Evolutionary conservation across 164 flowering plant genomes (phyloP), one percentile per base, ranked within the genome.

Genomic region (Chimonanthus salicifolius): DNA sequence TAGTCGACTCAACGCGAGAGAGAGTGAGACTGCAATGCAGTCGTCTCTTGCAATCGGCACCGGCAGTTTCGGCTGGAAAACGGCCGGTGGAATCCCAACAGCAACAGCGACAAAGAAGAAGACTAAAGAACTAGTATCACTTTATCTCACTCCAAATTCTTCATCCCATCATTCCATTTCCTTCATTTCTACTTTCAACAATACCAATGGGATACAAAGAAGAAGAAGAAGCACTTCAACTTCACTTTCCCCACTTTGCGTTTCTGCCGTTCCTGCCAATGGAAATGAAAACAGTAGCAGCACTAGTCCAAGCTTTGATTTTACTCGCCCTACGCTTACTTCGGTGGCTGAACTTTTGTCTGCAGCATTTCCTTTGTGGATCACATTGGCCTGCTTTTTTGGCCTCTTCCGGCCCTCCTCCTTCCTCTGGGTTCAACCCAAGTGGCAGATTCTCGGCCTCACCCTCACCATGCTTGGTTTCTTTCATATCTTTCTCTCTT

Each of bases 311-410:
- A 8, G 13, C 8, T 48, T 44, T 16, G 9, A 9, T 58, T 48
- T 60, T 46, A 13, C 20, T 6, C 46, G 72, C 33, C 33, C 33
- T 33, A 33, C 33, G 74, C 9, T 72, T 11, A 45, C 64, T 15
- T 43, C 70, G 21, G 33, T 45, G 49, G 68, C 91, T 2, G 93
- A 94, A 69, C 83, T 75, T 4, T 47, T 89, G 6, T 92, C 94
- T 4, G 86, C 88, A 3, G 89, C 86, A 18, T 89, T 92, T 81
- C 97, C 96, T 1, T 11, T 94, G 33, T 94, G 97, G 95, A 94
- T 94, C 1, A 87, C 95, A 3, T 66, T 89, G 72, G 95, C 91
- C 0, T 94, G 95, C 79, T 62, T 90, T 13, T 49, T 87, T 67
- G 98, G 89, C 16, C 83, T 94, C 4, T 2, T 84, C 5, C 84